Evolutionary conservation across 495 filamentous ascomycete genomes (phyloP).

Genomic region (Aspergillus wentii): DNA sequence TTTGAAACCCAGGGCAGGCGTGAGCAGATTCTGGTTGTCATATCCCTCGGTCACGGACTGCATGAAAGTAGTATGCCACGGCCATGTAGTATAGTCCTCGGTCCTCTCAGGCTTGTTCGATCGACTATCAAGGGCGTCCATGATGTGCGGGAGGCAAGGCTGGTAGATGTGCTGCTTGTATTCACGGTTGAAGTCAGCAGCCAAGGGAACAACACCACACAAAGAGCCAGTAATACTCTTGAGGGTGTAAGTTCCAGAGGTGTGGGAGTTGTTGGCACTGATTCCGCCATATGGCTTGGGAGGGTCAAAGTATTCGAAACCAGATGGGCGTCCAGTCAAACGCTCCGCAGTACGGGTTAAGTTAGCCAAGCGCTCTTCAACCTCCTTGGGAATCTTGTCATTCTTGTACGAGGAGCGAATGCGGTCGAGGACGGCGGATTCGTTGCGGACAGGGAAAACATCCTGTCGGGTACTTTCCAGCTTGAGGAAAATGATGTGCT

Average conservation of each 20-base stretch:
- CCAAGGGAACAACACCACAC: slow-evolving; percentile 42
- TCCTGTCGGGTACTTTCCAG: slow-evolving; percentile 46
- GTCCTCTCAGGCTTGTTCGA: slow-evolving; percentile 17
- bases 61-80: slow-evolving; percentile 45
- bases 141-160: slow-evolving; percentile 42
- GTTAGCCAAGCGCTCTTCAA: slow-evolving; percentile 27
- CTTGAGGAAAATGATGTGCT: slow-evolving; percentile 43
- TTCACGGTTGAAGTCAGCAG: slow-evolving; percentile 47
- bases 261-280: slow-evolving; percentile 37
- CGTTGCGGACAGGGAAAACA: slow-evolving; percentile 44
- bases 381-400: slow-evolving; percentile 21
- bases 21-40: slow-evolving; percentile 38
- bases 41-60: slow-evolving; percentile 45
- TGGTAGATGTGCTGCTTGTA: slow-evolving; percentile 45
- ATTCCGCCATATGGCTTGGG: slow-evolving; percentile 37
- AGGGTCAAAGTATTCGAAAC: slow-evolving; percentile 25
- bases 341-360: slow-evolving; percentile 38
- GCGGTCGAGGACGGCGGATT: slow-evolving; percentile 32
- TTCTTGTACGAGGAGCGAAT: slow-evolving; percentile 30
- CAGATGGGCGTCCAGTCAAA: slow-evolving; percentile 36
- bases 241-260: slow-evolving; percentile 42
- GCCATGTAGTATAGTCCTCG: slow-evolving; percentile 24
- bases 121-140: slow-evolving; percentile 34
- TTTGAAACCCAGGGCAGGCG: slow-evolving; percentile 35
- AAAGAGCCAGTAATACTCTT: slow-evolving; percentile 44